A percentile compares a stretch with the other conserved stretches of the same genome.
phyloP scores from a whole-genome alignment of 345 rosid genomes.

The Syzygium grande region DNA sequence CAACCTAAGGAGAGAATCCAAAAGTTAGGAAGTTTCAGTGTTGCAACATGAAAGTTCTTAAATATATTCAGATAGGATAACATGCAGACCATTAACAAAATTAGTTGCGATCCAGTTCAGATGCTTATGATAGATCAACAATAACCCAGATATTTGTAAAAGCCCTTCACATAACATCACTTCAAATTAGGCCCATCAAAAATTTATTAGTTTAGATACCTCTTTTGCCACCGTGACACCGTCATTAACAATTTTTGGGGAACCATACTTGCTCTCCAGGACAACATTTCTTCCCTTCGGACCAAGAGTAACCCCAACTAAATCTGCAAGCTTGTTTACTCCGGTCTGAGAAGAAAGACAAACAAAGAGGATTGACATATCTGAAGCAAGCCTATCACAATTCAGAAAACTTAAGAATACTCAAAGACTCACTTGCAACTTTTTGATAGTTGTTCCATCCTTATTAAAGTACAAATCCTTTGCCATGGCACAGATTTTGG shows the following conservation, averaged over 20 bases:
- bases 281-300: constrained; percentile 97
- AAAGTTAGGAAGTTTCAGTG: neutral
- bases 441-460: constrained; percentile 87
- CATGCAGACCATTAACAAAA: neutral
- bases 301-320: constrained; percentile 96
- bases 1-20: constrained; percentile 46
- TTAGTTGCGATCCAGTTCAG: neutral
- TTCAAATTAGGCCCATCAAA: neutral
- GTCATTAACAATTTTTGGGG: constrained; percentile 94
- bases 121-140: neutral
- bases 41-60: neutral
- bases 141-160: neutral
- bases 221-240: constrained; percentile 98
- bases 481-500: constrained; percentile 63
- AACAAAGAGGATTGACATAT: neutral
- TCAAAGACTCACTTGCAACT: constrained; percentile 60
- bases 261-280: constrained; percentile 97
- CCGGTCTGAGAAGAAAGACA: constrained; percentile 46
- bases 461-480: constrained; percentile 93
- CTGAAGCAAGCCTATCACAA: neutral
- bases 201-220: constrained; percentile 23
- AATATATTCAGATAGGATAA: neutral
- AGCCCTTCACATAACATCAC: neutral
- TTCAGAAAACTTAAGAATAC: neutral
- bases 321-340: constrained; percentile 96